Base-by-base conservation (phyloP, 768 basidiomycete species). In the Suillus lakei region DNA sequence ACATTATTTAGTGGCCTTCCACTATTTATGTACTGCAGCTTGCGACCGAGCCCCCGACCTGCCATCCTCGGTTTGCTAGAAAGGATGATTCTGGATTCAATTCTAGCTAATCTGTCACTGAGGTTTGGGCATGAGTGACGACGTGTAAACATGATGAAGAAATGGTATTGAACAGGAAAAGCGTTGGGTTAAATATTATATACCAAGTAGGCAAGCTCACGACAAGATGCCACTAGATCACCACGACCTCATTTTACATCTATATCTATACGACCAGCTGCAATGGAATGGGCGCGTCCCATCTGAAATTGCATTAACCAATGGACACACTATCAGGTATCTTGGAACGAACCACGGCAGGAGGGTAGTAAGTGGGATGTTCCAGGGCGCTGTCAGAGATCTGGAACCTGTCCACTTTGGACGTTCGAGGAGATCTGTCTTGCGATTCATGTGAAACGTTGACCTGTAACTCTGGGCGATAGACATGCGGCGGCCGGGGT, bases 371-470 rank as follows among this genome's bases (percentile, higher is more conserved):
- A 53, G 16, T 30, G 18, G 26, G 18, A n/a, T 21, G 28, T 2
- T 23, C 34, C 34, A 13, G 18, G 16, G 30, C 28, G n/a, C 5
- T 46, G 8, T 61, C 51, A 46, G 16, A 55, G 38, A 16, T 2
- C 18, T 23, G 6, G n/a, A 32, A 10, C 13, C 34, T 30, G 32
- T n/a, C 46, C 30, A 21, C 26, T 9, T 41, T 34, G 13, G 16
- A 54, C 0, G 26, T 10, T 61, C 18, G 16, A 16, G 30, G 30
- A 23, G 23, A 38, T 44, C 13, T 16, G 13, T 70, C 74, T 63
- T 63, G 78, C n/a, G 21, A n/a, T 44, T 44, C 44, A 44, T n/a
- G 44, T 74, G 16, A 28, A 21, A 10, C 18, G 51, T 30, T 9
- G 28, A 10, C 51, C 9, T 30, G 51, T 5, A 53, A 4, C 16